Evolutionary conservation across 345 rosid species (phyloP).

Genomic region (Erysimum cheiranthoides): DNA sequence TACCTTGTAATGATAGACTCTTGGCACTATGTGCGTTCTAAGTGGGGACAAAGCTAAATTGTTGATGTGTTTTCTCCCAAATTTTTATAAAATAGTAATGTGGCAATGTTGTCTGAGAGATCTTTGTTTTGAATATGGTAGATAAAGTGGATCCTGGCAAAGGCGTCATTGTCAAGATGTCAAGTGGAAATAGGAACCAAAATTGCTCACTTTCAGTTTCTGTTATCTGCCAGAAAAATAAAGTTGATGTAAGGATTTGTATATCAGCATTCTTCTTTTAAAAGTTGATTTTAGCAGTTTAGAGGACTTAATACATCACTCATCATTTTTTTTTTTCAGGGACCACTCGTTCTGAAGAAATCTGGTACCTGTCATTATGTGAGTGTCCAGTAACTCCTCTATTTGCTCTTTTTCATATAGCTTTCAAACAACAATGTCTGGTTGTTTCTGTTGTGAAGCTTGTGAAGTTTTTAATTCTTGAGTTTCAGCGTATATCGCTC

Average conservation of each 20-base stretch:
- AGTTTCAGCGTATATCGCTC: not conserved
- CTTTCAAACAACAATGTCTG: not conserved
- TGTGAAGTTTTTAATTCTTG: not conserved
- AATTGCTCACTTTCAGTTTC: conserved; percentile 87
- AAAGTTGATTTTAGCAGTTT: conserved; percentile 30
- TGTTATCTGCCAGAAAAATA: conserved; percentile 70
- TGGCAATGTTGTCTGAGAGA: conserved; percentile 23
- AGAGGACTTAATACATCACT: conserved; percentile 20
- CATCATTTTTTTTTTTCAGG: conserved; percentile 56
- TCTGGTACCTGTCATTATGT: conserved; percentile 75
- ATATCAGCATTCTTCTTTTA: conserved; percentile 31
- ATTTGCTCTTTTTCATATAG: conserved; percentile 7
- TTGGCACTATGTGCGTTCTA: conserved; percentile 1
- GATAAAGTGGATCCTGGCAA: conserved; percentile 75
- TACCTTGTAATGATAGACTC: conserved; percentile 1
- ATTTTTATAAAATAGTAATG: conserved; percentile 1
- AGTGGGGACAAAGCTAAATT: conserved; percentile 2
- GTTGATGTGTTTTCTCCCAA: not conserved
- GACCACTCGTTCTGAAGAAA: conserved; percentile 65
- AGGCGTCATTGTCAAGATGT: conserved; percentile 85
- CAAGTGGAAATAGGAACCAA: conserved; percentile 44
- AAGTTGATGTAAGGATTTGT: conserved; percentile 63
- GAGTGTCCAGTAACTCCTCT: conserved; percentile 50
- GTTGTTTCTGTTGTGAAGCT: not conserved
- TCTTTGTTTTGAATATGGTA: conserved; percentile 47